Conservation (phyloP, 2,329 filamentous ascomycete genomes). For the Passalora sequoiae region DNA sequence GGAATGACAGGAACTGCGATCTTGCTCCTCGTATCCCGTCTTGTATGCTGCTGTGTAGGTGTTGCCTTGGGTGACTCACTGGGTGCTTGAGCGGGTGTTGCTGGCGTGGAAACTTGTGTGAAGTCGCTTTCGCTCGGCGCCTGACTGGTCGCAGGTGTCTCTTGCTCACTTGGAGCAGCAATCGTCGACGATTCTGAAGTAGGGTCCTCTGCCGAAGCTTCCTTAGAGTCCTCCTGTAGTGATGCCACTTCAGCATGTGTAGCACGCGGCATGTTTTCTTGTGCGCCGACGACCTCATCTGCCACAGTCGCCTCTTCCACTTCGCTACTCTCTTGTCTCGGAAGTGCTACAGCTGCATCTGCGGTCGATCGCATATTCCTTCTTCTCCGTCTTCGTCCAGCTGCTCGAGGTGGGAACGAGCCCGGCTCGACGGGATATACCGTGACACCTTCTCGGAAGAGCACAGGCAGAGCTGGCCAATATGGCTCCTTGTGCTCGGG, state of each 20-base stretch:
- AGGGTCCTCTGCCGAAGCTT: conserved; percentile 22
- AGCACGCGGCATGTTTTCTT: neutral
- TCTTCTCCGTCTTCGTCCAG: conserved; percentile 43
- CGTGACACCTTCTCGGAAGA: conserved; percentile 50
- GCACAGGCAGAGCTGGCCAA: conserved; percentile 49
- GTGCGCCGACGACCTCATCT: conserved; percentile 30
- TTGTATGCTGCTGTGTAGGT: conserved; percentile 29
- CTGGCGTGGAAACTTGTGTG: conserved; percentile 43
- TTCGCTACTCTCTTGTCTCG: conserved; percentile 27
- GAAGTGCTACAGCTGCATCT: conserved; percentile 46
- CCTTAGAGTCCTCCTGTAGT: conserved; percentile 10
- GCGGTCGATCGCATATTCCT: conserved; percentile 36
- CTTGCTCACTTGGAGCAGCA: conserved; percentile 44
- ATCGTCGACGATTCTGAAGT: conserved; percentile 43
- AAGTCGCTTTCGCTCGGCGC: conserved; percentile 53
- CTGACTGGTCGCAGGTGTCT: conserved; percentile 56
- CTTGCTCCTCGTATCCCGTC: conserved; percentile 41
- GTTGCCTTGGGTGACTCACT: conserved; percentile 31
- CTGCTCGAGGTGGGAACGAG: conserved; percentile 53
- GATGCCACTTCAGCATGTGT: neutral
- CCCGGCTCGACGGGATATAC: no score
- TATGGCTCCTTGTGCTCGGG: conserved; percentile 18
- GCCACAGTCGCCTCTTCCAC: conserved; percentile 27
- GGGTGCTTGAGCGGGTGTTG: conserved; percentile 38
- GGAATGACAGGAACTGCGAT: conserved; percentile 51